Conservation (phyloP, 768 basidiomycete genomes). For the Exidia glandulosa region DNA sequence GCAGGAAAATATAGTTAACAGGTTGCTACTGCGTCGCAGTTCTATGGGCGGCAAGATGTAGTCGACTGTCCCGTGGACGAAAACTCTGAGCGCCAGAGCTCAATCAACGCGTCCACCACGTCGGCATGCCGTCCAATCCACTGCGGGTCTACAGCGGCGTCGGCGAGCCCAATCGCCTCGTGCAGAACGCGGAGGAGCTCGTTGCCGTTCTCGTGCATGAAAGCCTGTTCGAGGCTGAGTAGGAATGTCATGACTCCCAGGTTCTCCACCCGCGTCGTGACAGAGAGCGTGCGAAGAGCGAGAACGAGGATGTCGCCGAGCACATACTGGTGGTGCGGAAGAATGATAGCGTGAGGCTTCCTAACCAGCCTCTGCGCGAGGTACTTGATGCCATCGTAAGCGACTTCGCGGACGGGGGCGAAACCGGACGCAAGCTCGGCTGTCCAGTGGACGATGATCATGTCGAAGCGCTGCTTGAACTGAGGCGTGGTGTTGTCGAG, state of each 20-base stretch:
- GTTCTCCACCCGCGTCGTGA: constrained; percentile 93
- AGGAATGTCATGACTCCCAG: constrained; percentile 95
- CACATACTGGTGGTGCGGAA: constrained; percentile 79
- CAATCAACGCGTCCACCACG: constrained; percentile 59
- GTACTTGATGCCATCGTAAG: constrained; percentile 69
- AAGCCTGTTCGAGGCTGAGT: constrained; percentile 76
- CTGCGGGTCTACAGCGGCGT: constrained; percentile 61
- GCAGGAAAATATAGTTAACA: too few relatives aligned
- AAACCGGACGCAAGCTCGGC: constrained; percentile 78
- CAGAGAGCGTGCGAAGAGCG: constrained; percentile 90
- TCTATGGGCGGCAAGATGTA: constrained; percentile 3
- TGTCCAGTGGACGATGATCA: constrained; percentile 68
- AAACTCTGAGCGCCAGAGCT: constrained; percentile 54
- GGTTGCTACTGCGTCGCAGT: too few relatives aligned
- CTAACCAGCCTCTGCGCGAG: constrained; percentile 64
- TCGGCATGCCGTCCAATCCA: constrained; percentile 65
- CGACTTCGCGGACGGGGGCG: constrained; percentile 70
- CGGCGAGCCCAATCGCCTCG: constrained; percentile 89
- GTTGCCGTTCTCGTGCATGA: constrained; percentile 84
- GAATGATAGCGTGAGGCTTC: constrained; percentile 66
- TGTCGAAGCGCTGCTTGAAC: constrained; percentile 36
- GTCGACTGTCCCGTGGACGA: constrained; percentile 3
- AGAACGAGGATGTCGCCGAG: constrained; percentile 92
- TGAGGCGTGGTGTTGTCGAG: constrained; percentile 28
- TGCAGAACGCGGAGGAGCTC: constrained; percentile 85